These are phyloP conservation scores for Fusarium cicatricum DNA, from an alignment of 2,329 filamentous ascomycete genomes.

Conservation along the genomic window DNA sequence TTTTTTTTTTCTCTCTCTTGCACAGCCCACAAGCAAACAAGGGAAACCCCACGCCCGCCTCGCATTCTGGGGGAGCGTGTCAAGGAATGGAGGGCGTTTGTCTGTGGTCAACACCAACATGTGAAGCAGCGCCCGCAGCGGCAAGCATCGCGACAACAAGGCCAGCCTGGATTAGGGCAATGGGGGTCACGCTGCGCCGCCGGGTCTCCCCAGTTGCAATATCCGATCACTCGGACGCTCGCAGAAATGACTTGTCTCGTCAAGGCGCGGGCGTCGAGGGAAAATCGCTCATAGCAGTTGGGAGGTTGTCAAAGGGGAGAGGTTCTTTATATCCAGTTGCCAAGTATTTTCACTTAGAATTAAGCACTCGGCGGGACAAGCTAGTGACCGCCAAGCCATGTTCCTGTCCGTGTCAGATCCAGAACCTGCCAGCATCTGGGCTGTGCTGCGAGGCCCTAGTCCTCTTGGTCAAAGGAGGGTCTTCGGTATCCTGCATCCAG, in stretches of 20 bases:
- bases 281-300: constrained; percentile 34
- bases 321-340: constrained; percentile 19
- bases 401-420: constrained; percentile 19
- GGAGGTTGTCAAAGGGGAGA: constrained; percentile 17
- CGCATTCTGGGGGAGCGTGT: background rate
- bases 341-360: constrained; percentile 19
- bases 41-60: constrained; percentile 12
- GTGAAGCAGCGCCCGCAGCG: background rate
- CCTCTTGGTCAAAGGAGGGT: no score
- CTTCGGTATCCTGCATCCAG: constrained; percentile 18
- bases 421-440: background rate
- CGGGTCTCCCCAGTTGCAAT: constrained; percentile 7
- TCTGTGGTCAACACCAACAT: constrained; percentile 1
- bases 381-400: constrained; percentile 30
- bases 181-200: constrained; percentile 14
- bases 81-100: background rate
- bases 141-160: background rate
- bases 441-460: no score
- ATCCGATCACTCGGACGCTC: constrained; percentile 8
- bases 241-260: background rate
- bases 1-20: background rate
- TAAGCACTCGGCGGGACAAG: constrained; percentile 29
- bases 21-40: constrained; percentile 6
- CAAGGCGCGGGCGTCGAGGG: constrained; percentile 16
- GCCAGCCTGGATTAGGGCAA: constrained; percentile 3